Evolutionary conservation across 192 early-diverging fungal species (phyloP).

Genomic region (Allomyces macrogynus): DNA sequence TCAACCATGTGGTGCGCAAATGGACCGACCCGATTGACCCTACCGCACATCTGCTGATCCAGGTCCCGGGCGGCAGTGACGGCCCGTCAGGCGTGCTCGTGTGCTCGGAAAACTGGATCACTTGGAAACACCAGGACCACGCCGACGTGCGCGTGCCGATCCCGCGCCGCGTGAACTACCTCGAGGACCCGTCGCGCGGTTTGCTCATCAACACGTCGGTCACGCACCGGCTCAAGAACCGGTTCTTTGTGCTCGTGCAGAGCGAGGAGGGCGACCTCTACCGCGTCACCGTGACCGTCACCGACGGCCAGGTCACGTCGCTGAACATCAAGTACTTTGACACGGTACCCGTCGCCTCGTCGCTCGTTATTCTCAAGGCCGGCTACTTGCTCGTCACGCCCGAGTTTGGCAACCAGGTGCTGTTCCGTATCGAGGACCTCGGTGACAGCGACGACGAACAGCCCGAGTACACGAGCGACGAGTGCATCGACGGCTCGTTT

Average conservation of each 20-base stretch:
- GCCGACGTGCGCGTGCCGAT: conserved; percentile 47
- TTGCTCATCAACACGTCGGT: conserved; percentile 62
- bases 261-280: conserved; percentile 84
- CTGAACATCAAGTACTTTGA: conserved; percentile 90
- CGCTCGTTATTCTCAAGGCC: conserved; percentile 67
- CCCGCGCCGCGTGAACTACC: conserved; percentile 49
- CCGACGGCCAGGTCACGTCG: conserved; percentile 29
- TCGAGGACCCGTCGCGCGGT: conserved; percentile 42
- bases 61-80: conserved; percentile 64
- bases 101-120: conserved; percentile 73
- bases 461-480: conserved; percentile 47
- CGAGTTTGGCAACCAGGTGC: conserved; percentile 75
- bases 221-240: conserved; percentile 69
- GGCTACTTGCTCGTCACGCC: conserved; percentile 83
- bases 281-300: conserved; percentile 55
- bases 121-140: conserved; percentile 55
- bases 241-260: conserved; percentile 81
- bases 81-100: conserved; percentile 96
- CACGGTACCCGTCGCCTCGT: conserved; percentile 59
- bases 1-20: conserved; percentile 95
- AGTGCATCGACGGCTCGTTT: conserved; percentile 35
- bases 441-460: conserved; percentile 74
- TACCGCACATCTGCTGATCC: conserved; percentile 59
- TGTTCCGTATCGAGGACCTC: conserved; percentile 84
- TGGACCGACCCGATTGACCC: conserved; percentile 69